A percentile compares a stretch with the other conserved stretches of the same genome.
Evolutionary conservation across 2,329 filamentous ascomycete species (phyloP).

Genomic region (Claviceps lovelessii): DNA sequence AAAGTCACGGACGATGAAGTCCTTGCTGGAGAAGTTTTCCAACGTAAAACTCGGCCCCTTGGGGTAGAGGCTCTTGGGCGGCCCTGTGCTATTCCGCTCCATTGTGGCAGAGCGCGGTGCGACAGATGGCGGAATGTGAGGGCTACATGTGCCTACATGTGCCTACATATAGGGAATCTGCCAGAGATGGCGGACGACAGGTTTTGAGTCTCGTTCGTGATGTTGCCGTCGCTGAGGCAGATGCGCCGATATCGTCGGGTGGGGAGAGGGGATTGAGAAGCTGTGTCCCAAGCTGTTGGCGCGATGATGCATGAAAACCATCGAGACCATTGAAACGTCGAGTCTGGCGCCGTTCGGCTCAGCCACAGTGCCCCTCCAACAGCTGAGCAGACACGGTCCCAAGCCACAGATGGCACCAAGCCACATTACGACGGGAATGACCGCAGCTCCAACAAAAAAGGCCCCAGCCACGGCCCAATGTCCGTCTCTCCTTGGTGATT

Average conservation of each 20-base stretch:
- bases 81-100: slow-evolving; percentile 29
- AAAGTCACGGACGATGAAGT: slow-evolving; percentile 98
- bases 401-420: not conserved
- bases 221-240: not conserved
- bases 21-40: slow-evolving; percentile 74
- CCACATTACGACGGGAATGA: not conserved
- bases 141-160: slow-evolving; percentile 24
- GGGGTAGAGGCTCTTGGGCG: slow-evolving; percentile 55
- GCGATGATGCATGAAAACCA: not conserved
- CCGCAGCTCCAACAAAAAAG: no score
- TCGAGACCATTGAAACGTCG: not conserved
- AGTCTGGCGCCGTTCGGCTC: not conserved
- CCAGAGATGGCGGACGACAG: not conserved
- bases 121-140: slow-evolving; percentile 8
- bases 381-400: not conserved
- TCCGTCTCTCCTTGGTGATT: not conserved
- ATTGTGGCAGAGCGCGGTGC: slow-evolving; percentile 17
- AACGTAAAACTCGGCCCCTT: slow-evolving; percentile 72
- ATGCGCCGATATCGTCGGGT: not conserved
- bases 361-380: not conserved
- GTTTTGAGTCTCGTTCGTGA: not conserved
- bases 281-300: not conserved
- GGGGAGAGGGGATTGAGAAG: no score
- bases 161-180: slow-evolving; percentile 1
- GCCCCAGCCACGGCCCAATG: not conserved